phyloP scores from a whole-genome alignment of 495 filamentous ascomycete genomes.

The Aspergillus wentii region DNA sequence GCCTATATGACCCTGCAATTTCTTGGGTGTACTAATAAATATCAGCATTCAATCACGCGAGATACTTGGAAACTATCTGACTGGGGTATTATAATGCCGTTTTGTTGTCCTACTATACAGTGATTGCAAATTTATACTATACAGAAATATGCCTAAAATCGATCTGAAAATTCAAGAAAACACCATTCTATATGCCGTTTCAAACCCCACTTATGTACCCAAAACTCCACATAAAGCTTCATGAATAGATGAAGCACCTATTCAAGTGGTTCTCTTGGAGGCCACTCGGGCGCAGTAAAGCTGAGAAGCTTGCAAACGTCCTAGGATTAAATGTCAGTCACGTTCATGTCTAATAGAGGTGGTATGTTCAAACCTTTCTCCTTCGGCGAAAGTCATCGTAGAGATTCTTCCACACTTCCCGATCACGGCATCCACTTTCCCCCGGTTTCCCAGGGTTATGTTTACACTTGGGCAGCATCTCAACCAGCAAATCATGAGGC shows the following conservation, averaged over 20 bases:
- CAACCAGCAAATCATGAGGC: constrained; percentile 46
- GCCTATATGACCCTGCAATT: no score
- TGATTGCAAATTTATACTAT: no score
- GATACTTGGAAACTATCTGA: no score
- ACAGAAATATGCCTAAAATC: not conserved
- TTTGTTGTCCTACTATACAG: no score
- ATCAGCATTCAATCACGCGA: no score
- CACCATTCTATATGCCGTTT: not conserved
- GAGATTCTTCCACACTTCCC: constrained; percentile 65
- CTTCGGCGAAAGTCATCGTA: constrained; percentile 63
- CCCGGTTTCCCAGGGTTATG: constrained; percentile 37
- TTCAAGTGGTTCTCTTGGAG: constrained; percentile 6
- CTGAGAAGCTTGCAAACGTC: constrained; percentile 46
- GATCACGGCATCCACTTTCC: constrained; percentile 54
- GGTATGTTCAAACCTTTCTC: constrained; percentile 46
- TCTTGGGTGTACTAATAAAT: no score
- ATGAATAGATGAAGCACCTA: not conserved
- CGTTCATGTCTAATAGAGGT: no score
- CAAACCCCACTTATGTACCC: no score
- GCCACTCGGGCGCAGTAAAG: constrained; percentile 41
- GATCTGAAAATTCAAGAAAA: not conserved
- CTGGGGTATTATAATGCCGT: no score
- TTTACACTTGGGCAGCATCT: constrained; percentile 57
- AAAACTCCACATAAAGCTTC: no score
- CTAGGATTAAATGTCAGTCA: no score